A percentile compares a stretch with the other conserved stretches of the same genome.
These are phyloP conservation scores for Lachancea meyersii DNA, from an alignment of 805 yeast genomes.

Conservation along the genomic window DNA sequence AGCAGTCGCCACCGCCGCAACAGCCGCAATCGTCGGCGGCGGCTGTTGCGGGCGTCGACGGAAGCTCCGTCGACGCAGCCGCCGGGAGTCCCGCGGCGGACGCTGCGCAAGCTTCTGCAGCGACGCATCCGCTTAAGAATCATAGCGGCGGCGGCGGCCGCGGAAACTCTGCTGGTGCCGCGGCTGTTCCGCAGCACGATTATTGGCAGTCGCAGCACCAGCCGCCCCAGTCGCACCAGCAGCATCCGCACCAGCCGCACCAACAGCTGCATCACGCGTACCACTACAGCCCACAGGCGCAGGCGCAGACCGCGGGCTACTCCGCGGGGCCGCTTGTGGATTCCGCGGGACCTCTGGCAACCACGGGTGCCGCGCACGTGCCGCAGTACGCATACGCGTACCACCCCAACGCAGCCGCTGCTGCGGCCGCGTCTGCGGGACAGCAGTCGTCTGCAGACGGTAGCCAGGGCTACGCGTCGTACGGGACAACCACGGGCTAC, in stretches of 20 bases:
- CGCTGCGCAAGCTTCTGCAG: background rate
- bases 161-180: background rate
- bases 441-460: constrained; percentile 9
- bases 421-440: no score
- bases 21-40: background rate
- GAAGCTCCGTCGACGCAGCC: background rate
- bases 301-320: constrained; percentile 6
- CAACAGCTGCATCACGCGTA: constrained; percentile 11
- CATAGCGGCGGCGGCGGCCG: background rate
- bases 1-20: constrained; percentile 6
- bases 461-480: background rate
- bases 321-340: constrained; percentile 2
- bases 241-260: constrained; percentile 5
- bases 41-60: no score
- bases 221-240: background rate
- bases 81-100: background rate
- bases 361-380: constrained; percentile 7
- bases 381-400: constrained; percentile 6
- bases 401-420: constrained; percentile 9
- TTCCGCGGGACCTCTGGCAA: constrained; percentile 2
- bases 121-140: no score
- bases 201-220: no score
- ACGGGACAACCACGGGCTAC: constrained; percentile 5
- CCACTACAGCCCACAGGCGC: constrained; percentile 10
- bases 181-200: background rate